Evolutionary conservation across 768 basidiomycete genomes (phyloP).

Genomic region (Piloderma croceum): DNA sequence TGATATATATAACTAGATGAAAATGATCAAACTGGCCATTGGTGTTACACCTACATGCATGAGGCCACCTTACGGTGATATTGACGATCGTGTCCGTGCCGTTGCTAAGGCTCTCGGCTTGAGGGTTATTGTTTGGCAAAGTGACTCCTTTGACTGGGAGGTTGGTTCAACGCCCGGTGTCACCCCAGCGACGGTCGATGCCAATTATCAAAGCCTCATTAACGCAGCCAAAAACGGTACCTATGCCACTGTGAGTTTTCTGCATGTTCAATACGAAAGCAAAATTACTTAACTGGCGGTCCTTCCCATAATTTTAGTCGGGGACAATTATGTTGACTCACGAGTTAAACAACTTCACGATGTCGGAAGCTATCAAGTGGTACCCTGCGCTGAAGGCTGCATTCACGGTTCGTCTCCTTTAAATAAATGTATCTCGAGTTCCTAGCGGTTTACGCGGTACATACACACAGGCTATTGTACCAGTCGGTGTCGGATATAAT

Average conservation of each 20-base stretch:
- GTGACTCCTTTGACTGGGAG: conserved; percentile 72
- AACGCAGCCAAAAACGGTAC: conserved; percentile 37
- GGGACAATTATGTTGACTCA: conserved; percentile 54
- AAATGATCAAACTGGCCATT: conserved; percentile 48
- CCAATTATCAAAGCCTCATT: conserved; percentile 52
- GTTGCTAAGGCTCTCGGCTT: conserved; percentile 65
- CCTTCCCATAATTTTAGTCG: conserved; percentile 21
- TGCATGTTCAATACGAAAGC: background rate
- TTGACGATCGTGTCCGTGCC: conserved; percentile 71
- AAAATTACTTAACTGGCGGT: background rate
- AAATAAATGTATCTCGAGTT: background rate
- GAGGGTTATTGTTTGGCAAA: conserved; percentile 68
- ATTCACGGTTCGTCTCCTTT: conserved; percentile 34
- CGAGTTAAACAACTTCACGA: conserved; percentile 56
- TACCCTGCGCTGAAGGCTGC: conserved; percentile 39
- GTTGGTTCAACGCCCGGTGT: conserved; percentile 42
- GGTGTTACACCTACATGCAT: conserved; percentile 58
- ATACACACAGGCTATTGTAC: conserved; percentile 35
- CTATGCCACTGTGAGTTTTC: conserved; percentile 31
- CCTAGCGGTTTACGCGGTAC: background rate
- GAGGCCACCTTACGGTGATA: conserved; percentile 62
- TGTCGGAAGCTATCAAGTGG: conserved; percentile 52
- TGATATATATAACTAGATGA: conserved; percentile 29
- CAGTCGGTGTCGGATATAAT: conserved; percentile 48
- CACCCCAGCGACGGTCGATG: conserved; percentile 41